phyloP scores from a whole-genome alignment of 2,329 filamentous ascomycete species.

The Claviceps maximensis region DNA sequence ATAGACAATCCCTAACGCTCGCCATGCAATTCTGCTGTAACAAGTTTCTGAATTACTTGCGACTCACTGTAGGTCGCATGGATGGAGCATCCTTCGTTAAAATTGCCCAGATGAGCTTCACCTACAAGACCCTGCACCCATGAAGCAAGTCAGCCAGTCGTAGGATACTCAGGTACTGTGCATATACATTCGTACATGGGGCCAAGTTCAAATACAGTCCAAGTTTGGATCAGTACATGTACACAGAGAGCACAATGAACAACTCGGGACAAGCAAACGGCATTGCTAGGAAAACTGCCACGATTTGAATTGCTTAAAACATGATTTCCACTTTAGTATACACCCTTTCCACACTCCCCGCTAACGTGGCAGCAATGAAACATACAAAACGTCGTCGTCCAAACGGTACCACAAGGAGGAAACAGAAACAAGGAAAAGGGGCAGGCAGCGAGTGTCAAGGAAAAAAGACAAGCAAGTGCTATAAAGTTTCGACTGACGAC shows the following conservation, averaged over 20 bases:
- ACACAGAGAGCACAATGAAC: neutral
- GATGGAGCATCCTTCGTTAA: too few relatives aligned
- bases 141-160: too few relatives aligned
- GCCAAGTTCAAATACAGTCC: neutral
- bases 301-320: neutral
- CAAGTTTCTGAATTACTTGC: too few relatives aligned
- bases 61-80: too few relatives aligned
- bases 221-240: neutral
- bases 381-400: neutral
- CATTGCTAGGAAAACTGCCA: neutral
- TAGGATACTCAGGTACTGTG: too few relatives aligned
- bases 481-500: constrained; percentile 25
- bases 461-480: constrained; percentile 16
- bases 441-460: neutral
- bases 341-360: neutral
- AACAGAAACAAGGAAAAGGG: neutral
- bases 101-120: too few relatives aligned
- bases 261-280: neutral
- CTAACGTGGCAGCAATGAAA: constrained; percentile 1
- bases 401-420: neutral
- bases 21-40: too few relatives aligned
- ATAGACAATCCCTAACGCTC: too few relatives aligned
- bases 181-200: neutral
- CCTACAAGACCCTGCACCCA: too few relatives aligned
- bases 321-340: constrained; percentile 2